Base-by-base conservation (phyloP, 164 flowering plant species). In the Houttuynia cordata region DNA sequence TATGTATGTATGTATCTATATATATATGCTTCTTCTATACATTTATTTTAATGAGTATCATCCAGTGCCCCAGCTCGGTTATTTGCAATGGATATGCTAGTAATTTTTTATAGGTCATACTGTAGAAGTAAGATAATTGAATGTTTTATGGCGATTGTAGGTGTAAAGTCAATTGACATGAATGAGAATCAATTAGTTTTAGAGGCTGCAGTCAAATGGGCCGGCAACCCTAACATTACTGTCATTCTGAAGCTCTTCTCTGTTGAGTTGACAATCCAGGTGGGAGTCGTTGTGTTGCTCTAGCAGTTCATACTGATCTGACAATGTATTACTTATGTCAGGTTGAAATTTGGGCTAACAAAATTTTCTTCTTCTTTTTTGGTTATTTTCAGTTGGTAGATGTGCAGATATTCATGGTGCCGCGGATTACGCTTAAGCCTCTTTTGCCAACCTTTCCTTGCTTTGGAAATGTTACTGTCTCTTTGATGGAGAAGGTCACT, bases 361-460 rank as follows among this genome's bases (percentile, higher is more conserved):
- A 45, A 14, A 2, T 7, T 1, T 45, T 45, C 12, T 12, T 45
- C 10, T 41, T 41, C 13, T n/a, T n/a, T n/a, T n/a, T n/a, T n/a
- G n/a, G n/a, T n/a, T n/a, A n/a, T 45, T 71, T 45, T 57, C 83
- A 93, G 97, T 67, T 90, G 47, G 78, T 88, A 62, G 97, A 93
- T 76, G 51, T 90, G 39, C 99, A 90, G 77, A 66, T 86, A 67
- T 83, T 71, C 75, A 70, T 69, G 18, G 57, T 81, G 39, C 86
- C 94, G 7, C 80, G 96, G 51, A 59, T 90, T 63, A 64, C 83
- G 59, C 65, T 90, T 76, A 85, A 79, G 73, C 97, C 95, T 53
- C 91, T 93, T 12, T 92, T 93, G 53, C 88, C 99, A 10, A 70
- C 85, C n/a, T 86, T 93, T 65, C 99, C 99, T 53, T 93, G 97